phyloP scores from a whole-genome alignment of 768 basidiomycete species.

The Mrakia gelida region DNA sequence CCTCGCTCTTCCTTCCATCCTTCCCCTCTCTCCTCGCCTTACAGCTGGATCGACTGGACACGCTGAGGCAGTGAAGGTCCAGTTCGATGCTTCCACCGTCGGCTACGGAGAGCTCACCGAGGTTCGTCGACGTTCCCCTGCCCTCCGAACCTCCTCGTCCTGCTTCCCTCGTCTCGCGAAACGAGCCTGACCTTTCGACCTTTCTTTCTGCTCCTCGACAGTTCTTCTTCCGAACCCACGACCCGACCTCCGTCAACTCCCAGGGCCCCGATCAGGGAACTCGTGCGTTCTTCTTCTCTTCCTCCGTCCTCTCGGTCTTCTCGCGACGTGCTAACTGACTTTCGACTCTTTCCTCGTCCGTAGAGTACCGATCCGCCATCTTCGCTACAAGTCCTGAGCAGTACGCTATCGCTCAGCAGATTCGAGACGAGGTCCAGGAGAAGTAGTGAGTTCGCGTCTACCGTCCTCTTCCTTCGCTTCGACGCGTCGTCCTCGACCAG shows the following conservation, averaged over 20 bases:
- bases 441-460: constrained; percentile 59
- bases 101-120: constrained; percentile 78
- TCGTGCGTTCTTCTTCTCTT: constrained; percentile 50
- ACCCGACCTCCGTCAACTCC: constrained; percentile 73
- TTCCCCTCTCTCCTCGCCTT: background rate
- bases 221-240: constrained; percentile 92
- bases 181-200: background rate
- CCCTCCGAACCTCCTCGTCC: background rate
- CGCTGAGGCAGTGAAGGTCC: constrained; percentile 80
- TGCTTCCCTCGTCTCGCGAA: too few relatives aligned
- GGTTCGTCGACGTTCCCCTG: constrained; percentile 6
- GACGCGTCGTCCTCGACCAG: background rate
- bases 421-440: constrained; percentile 76
- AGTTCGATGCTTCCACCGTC: constrained; percentile 66
- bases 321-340: background rate
- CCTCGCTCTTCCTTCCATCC: background rate
- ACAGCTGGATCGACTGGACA: constrained; percentile 67
- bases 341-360: background rate
- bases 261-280: constrained; percentile 52
- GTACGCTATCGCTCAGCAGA: constrained; percentile 61
- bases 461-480: background rate
- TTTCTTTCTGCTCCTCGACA: constrained; percentile 49
- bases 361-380: constrained; percentile 91
- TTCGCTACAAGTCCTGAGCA: constrained; percentile 76
- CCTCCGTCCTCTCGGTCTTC: background rate